Evolutionary conservation across 2,329 filamentous ascomycete species (phyloP), one percentile per base, ranked within the genome.

Genomic region (Xylariaceae sp.): DNA sequence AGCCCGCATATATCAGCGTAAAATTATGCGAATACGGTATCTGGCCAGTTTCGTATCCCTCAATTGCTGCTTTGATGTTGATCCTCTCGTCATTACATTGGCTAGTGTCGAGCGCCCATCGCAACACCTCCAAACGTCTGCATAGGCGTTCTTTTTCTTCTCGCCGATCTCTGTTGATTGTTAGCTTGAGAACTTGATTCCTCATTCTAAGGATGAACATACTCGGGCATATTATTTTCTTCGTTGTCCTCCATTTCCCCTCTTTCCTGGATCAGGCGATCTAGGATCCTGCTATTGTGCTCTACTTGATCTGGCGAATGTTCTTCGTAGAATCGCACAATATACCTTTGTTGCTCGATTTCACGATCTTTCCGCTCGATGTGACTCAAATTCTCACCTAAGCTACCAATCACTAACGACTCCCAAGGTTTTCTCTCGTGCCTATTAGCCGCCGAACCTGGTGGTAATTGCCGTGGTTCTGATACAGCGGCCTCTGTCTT

Each of bases 51-150:
- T 73, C 65, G 59, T 81, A 80, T 12, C 72, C 77, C 3, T 67
- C 55, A 29, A 80, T 75, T 17, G 76, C 78, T 28, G 73, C 75
- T 39, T 65, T 61, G 56, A 81, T 79, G 61, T 80, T 80, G 16
- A 67, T 61, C 9, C 56, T 66, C 62, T 80, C 77, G 2, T 71
- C 69, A 16, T 70, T 67, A 45, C 73, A 78, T 14, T 63, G 46
- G 19, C 70, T 72, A 6, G 65, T 67, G 1, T 64, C 56, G 6
- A 79, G 69, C 2, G 68, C 66, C 60, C 62, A 63, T 41, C 66
- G 56, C 17, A 80, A 64, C 12, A 67, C 16, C 1, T 70, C 54
- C 3, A 78, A 37, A 6, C 77, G 73, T 21, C 70, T 53, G 6
- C 61, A 46, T 11, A 79, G 69, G 23, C 68, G 71, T 5, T 57